A percentile compares a stretch with the other conserved stretches of the same genome.
phyloP scores from a whole-genome alignment of 2,329 filamentous ascomycete genomes.

The Fusarium sp. region DNA sequence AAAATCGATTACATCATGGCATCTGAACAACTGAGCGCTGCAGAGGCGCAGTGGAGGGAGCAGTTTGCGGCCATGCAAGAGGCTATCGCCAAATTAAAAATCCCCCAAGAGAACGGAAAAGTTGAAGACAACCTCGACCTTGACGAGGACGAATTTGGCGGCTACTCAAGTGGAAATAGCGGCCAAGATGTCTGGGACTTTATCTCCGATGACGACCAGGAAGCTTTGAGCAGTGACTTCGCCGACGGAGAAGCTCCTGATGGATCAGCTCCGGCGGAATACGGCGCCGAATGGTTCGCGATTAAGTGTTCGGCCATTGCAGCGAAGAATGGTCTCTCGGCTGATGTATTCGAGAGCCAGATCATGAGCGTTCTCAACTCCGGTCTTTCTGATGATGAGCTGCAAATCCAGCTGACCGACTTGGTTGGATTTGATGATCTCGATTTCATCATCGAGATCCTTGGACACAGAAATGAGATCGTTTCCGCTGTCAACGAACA shows the following conservation, averaged over 20 bases:
- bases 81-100: conserved; percentile 78
- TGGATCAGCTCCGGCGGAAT: conserved; percentile 51
- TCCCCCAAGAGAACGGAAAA: conserved; percentile 55
- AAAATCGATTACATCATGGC: conserved; percentile 48
- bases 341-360: conserved; percentile 80
- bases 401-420: conserved; percentile 92
- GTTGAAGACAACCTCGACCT: conserved; percentile 60
- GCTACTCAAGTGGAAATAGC: conserved; percentile 68
- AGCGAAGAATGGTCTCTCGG: conserved; percentile 72
- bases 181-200: conserved; percentile 94
- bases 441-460: conserved; percentile 92
- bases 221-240: conserved; percentile 73
- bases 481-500: conserved; percentile 58
- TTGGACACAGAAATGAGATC: conserved; percentile 79
- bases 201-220: conserved; percentile 79
- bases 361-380: conserved; percentile 80
- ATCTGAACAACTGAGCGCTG: conserved; percentile 52
- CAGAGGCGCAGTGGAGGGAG: conserved; percentile 79
- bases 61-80: conserved; percentile 89
- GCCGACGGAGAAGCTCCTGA: conserved; percentile 59
- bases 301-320: conserved; percentile 76
- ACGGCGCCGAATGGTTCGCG: conserved; percentile 77
- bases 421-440: conserved; percentile 93
- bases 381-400: conserved; percentile 77
- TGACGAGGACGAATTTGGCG: conserved; percentile 72